Evolutionary conservation across 495 filamentous ascomycete species (phyloP), one percentile per base, ranked within the genome.

Genomic region (Hypomontagnella monticulosa): DNA sequence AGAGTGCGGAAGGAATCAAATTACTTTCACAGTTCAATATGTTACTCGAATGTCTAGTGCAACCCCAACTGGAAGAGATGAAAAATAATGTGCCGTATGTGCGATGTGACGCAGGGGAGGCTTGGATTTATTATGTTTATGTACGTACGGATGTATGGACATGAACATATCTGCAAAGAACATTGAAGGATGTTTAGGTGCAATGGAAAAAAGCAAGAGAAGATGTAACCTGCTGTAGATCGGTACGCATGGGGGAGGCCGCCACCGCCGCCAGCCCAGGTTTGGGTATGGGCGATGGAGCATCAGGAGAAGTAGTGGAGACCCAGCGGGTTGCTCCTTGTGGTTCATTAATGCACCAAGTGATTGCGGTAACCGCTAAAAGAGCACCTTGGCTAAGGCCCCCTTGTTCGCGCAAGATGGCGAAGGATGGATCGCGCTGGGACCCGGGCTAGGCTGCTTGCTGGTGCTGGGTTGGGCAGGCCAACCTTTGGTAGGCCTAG

Each of bases 41-140:
- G 20, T 57, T 61, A 56, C 46, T 52, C 53, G 57, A 16, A 62
- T 62, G 57, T 61, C 52, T 57, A 57, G 67, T 70, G 67, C 53
- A 58, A 70, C 67, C 61, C 61, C 51, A 62, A 50, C 34, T 48
- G 34, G 32, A 62, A 51, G 15, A 33, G 27, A 15, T 4, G 48
- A 5, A 53, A 58, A 42, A 50, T 41, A 56, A 60, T 63, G 56
- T 69, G 56, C 61, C 52, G 56, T 70, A 62, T 54, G 67, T 70
- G 67, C 67, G 66, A 70, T 70, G 67, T 66, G 61, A 70, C 67
- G 67, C 67, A 70, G 67, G 61, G 67, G 67, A 70, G 67, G 61
- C 67, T 70, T 70, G 62, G 66, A 15, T 38, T 58, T 18, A 36
- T 46, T 36, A 44, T 51, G 53, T 36, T n/a, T 40, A 20, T 27